A percentile compares a stretch with the other conserved stretches of the same genome.
These are phyloP conservation scores for Talaromyces borbonicus DNA, from an alignment of 495 filamentous ascomycete genomes.

Conservation along the genomic window DNA sequence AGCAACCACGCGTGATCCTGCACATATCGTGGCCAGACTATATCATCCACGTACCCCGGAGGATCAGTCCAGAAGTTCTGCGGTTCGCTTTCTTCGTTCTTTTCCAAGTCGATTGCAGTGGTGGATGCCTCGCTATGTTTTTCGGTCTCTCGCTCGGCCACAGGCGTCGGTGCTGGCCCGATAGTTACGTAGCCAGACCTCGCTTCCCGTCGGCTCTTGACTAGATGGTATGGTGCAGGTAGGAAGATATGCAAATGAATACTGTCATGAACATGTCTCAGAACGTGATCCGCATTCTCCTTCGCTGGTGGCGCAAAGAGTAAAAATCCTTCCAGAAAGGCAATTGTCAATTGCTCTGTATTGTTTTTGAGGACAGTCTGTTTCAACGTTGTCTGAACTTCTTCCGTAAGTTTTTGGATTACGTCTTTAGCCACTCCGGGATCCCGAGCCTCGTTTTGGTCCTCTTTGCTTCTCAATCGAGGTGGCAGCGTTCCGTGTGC, in stretches of 20 bases:
- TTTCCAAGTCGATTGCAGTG: constrained; percentile 22
- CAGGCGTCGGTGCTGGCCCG: constrained; percentile 29
- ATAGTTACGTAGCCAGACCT: constrained; percentile 80
- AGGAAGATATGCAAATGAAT: constrained; percentile 73
- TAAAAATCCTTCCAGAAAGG: constrained; percentile 76
- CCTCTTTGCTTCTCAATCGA: constrained; percentile 60
- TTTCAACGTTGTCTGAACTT: constrained; percentile 4
- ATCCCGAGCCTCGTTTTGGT: constrained; percentile 56
- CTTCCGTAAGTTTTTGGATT: constrained; percentile 12
- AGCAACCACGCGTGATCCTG: constrained; percentile 69
- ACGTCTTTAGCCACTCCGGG: constrained; percentile 28
- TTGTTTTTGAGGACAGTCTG: constrained; percentile 1
- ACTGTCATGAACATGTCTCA: constrained; percentile 34
- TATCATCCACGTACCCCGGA: constrained; percentile 82
- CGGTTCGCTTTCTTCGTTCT: constrained; percentile 31
- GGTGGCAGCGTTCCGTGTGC: constrained; percentile 55
- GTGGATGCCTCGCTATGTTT: constrained; percentile 5
- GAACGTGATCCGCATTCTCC: constrained; percentile 10
- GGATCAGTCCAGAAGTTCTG: constrained; percentile 92
- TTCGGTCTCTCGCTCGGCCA: constrained; percentile 5
- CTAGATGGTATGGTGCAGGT: constrained; percentile 46
- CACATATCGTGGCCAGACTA: constrained; percentile 94
- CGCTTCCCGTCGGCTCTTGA: constrained; percentile 57
- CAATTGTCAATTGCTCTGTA: constrained; percentile 19
- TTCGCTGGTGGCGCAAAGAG: constrained; percentile 46